Base-by-base conservation (phyloP, 129 eudicot genomes). In the Solidago caesia region DNA sequence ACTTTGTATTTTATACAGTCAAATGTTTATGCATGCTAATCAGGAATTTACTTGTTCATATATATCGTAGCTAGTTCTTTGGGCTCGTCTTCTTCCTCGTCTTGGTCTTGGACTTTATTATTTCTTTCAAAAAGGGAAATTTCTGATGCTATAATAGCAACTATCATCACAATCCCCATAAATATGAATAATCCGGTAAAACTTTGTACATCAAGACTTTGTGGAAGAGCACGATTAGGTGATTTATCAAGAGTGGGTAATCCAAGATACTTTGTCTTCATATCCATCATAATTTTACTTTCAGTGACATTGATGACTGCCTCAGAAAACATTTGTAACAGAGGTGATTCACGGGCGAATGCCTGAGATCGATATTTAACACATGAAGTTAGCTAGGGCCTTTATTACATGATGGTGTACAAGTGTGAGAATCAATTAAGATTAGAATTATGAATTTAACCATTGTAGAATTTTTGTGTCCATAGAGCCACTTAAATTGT, bases 181-280 rank as follows among this genome's bases (percentile, higher is more conserved):
- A 78, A 71, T 26, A 71, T 78, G 44, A 71, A 78, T 5, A 78
- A 63, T 52, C 76, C 82, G 53, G 61, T 53, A 63, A 78, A 78
- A 52, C 72, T 63, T 27, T 63, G 39, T 62, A 78, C 77, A 63
- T 52, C 82, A 42, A 78, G 82, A 62, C 72, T 78, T 56, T 63
- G 65, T 42, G 72, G 82, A 47, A 5, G 48, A 9, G 48, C 45
- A 29, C 44, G 39, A 43, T 51, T 62, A 8, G 42, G 57, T 51
- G 57, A 5, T 62, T 61, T 49, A 42, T 60, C 61, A 7, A 44
- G 33, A 8, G 55, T 1, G 70, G 77, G 42, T 11, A 78, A 61
- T 26, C 77, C 82, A 25, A 78, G 55, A 52, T 78, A 78, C 25
- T 70, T 62, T 25, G 10, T 62, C 71, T 62, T 78, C 77, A 78